phyloP scores from a whole-genome alignment of 495 filamentous ascomycete genomes.

The Letharia columbiana region DNA sequence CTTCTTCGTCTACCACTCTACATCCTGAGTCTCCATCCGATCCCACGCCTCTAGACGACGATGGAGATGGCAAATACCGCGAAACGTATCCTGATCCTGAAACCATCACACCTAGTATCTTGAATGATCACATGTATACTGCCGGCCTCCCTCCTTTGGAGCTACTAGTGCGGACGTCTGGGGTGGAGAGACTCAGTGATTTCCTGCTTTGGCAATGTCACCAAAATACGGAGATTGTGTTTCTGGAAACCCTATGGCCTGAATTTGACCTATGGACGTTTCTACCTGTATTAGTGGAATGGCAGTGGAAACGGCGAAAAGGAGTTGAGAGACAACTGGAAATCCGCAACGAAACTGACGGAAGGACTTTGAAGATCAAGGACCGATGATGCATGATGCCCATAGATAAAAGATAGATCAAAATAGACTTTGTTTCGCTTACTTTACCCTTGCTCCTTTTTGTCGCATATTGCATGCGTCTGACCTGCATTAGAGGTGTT shows the following conservation, averaged over 20 bases:
- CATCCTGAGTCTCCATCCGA: conserved; percentile 36
- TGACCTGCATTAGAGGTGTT: too few relatives aligned
- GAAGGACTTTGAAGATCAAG: not conserved
- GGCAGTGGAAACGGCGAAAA: conserved; percentile 70
- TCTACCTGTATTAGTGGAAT: conserved; percentile 80
- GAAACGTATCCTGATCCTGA: conserved; percentile 58
- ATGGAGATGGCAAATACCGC: conserved; percentile 20
- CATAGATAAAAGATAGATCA: not conserved
- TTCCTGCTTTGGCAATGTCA: conserved; percentile 99
- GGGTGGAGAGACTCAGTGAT: conserved; percentile 84
- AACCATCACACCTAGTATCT: conserved; percentile 69
- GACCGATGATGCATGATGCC: conserved; percentile 1
- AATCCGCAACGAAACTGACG: not conserved
- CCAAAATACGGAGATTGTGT: conserved; percentile 81
- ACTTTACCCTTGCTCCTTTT: not conserved
- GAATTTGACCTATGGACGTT: conserved; percentile 95
- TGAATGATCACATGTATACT: conserved; percentile 77
- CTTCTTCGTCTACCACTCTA: conserved; percentile 47
- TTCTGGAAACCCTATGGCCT: conserved; percentile 88
- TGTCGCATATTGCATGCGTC: not conserved
- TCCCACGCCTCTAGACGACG: conserved; percentile 24
- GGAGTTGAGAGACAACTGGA: conserved; percentile 27
- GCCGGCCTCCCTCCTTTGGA: conserved; percentile 78
- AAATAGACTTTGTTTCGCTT: not conserved
- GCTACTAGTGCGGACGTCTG: conserved; percentile 80